Evolutionary conservation across 768 basidiomycete genomes (phyloP), one percentile per base, ranked within the genome.

Genomic region (Phallus indusiatus): DNA sequence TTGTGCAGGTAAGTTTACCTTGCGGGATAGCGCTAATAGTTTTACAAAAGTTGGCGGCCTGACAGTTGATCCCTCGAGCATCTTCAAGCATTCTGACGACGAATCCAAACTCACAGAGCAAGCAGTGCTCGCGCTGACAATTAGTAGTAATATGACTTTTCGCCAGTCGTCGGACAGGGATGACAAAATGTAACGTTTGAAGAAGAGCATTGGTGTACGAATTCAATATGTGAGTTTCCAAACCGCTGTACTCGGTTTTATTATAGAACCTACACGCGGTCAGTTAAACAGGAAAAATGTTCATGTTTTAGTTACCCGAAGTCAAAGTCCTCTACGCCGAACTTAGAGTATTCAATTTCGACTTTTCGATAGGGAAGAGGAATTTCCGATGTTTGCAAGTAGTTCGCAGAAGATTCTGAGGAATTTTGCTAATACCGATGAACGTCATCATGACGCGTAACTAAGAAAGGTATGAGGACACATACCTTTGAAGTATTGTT

Each of bases 271-370:
- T 94, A 61, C 1, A 61, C 50, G 14, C 35, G 21, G 10, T 20
- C n/a, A 8, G 14, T 51, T 14, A 48, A 28, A 50, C 9, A 17
- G 35, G 17, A 46, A 46, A 22, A 49, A 21, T 0, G 53, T 47
- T 18, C 28, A 9, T 46, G 35, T 17, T 14, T 0, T 12, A 69
- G 79, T 58, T 68, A 92, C 94, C 81, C 95, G 67, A 99, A 99
- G 71, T 99, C 96, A 67, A 99, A 99, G 71, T 99, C 95, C 68
- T 97, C 95, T 17, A 98, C 91, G 4, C 95, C 95, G 66, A 99
- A 99, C 67, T 94, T 95, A 42, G 91, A 94, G 69, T 99, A 99
- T 71, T 94, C 92, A 66, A 99, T 99, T 72, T 97, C 94, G 16
- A 96, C 94, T 66, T 86, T 87, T 60, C 89, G 84, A 70, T 96